phyloP scores from a whole-genome alignment of 1,284 basidiomycete species.

The Pterulicium gracile region DNA sequence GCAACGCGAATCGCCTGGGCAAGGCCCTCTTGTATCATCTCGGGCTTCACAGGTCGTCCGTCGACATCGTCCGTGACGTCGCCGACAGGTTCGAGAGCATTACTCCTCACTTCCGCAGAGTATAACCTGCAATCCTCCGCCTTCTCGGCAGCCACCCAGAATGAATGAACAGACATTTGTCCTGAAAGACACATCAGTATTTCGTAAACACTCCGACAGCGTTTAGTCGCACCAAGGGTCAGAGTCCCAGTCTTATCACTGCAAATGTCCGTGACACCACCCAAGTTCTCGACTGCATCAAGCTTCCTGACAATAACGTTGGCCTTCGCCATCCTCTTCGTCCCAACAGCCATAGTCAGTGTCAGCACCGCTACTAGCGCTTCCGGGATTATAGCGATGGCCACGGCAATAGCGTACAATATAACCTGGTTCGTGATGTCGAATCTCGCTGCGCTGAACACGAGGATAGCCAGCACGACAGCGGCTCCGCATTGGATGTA shows the following conservation, averaged over 20 bases:
- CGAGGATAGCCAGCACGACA: conserved; percentile 3
- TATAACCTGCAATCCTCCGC: conserved; percentile 13
- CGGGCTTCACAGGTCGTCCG: conserved; percentile 11
- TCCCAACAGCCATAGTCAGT: conserved; percentile 38
- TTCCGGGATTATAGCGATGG: conserved; percentile 32
- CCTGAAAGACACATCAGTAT: no score
- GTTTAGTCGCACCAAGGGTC: conserved; percentile 28
- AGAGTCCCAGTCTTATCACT: conserved; percentile 73
- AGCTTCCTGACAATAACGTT: conserved; percentile 64
- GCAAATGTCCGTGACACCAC: conserved; percentile 53
- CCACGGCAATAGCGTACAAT: conserved; percentile 34
- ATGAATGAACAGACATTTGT: conserved; percentile 42
- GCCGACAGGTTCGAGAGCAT: conserved; percentile 21
- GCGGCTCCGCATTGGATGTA: background rate
- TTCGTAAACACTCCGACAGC: no score
- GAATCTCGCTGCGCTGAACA: conserved; percentile 29
- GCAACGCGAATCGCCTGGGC: conserved; percentile 20
- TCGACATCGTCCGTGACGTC: conserved; percentile 16
- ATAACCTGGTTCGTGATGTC: conserved; percentile 31
- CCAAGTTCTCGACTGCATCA: conserved; percentile 63
- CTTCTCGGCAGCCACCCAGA: conserved; percentile 35
- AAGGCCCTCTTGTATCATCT: conserved; percentile 14
- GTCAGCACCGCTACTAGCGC: conserved; percentile 32
- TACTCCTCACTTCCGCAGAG: conserved; percentile 18
- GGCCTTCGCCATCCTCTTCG: conserved; percentile 59